phyloP scores from a whole-genome alignment of 176 grass and related monocot genomes.

The Phoenix dactylifera region DNA sequence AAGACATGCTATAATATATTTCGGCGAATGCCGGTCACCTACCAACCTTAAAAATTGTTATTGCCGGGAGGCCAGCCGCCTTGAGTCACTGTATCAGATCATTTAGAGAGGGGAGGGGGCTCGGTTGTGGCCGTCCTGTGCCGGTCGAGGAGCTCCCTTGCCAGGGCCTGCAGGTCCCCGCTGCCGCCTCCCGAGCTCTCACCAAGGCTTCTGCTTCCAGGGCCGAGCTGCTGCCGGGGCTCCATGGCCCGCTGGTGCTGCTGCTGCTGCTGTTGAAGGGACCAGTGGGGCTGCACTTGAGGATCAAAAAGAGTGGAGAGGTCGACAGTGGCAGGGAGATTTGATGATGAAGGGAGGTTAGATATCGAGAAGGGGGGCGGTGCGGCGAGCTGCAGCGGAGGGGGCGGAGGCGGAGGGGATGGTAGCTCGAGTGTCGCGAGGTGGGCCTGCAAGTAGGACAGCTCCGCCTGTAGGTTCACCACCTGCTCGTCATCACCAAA shows the following conservation, averaged over 20 bases:
- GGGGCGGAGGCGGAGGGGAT: constrained; percentile 50
- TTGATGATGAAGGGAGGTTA: constrained; percentile 59
- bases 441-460: constrained; percentile 86
- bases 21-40: no score
- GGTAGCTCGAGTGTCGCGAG: constrained; percentile 85
- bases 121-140: constrained; percentile 52
- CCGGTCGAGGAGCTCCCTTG: constrained; percentile 75
- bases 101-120: constrained; percentile 11
- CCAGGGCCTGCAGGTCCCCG: constrained; percentile 81
- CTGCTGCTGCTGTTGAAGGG: constrained; percentile 24
- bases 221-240: constrained; percentile 20
- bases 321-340: constrained; percentile 28
- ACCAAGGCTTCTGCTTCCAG: constrained; percentile 1
- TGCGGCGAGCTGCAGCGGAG: constrained; percentile 37
- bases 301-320: constrained; percentile 26
- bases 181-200: constrained; percentile 24
- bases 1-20: no score
- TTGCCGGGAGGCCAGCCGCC: no score
- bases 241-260: constrained; percentile 26
- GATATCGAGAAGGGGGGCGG: constrained; percentile 52
- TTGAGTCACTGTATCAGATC: no score
- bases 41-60: no score
- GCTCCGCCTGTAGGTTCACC: constrained; percentile 90
- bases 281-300: constrained; percentile 32
- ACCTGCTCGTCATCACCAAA: constrained; percentile 31